Base-by-base conservation (phyloP, 1,284 basidiomycete genomes). In the Sporisorium iseilematis-ciliati region DNA sequence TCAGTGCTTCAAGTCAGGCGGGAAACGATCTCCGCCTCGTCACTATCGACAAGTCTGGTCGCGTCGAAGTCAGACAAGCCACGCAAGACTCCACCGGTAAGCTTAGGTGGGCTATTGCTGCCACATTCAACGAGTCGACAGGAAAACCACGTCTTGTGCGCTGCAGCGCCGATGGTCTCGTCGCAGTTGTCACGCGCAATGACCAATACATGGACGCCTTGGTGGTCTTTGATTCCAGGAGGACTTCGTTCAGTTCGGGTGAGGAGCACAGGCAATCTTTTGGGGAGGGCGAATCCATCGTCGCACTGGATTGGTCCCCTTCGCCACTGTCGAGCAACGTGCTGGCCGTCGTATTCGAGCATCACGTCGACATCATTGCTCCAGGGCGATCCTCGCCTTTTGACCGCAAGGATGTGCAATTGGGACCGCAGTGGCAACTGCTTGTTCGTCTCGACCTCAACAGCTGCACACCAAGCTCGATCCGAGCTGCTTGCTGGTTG, bases 241-340 rank as follows among this genome's bases (percentile, higher is more conserved):
- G 92, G 83, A 94, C 92, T n/a, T 93, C 95, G 84, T 97, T 97
- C 84, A 91, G 93, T 5, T 92, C 92, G 0, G 95, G 95, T 2
- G 87, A 67, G 38, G 74, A 77, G 46, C 54, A 76, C 38, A 33
- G 57, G n/a, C 69, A 72, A 12, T 10, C 1, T 4, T 57, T 76
- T n/a, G 57, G 50, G 12, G 20, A 51, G 4, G 40, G 31, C 4
- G 70, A 69, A 3, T 8, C 16, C 2, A 51, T 72, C 51, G 31
- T 63, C 3, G 65, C 62, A 2, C 6, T 76, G 8, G 69, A 76
- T 26, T 76, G 74, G 74, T 76, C 74, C 6, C 69, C 65, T 2
- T 72, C 74, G 10, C 12, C 52, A 16, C 20, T 65, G 23, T 65
- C 69, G 6, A 33, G 14, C 31, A 53, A 55, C 10, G 52, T 56